Evolutionary conservation across 2,329 filamentous ascomycete genomes (phyloP), one percentile per base, ranked within the genome.

Genomic region (Botrytis sinoallii): DNA sequence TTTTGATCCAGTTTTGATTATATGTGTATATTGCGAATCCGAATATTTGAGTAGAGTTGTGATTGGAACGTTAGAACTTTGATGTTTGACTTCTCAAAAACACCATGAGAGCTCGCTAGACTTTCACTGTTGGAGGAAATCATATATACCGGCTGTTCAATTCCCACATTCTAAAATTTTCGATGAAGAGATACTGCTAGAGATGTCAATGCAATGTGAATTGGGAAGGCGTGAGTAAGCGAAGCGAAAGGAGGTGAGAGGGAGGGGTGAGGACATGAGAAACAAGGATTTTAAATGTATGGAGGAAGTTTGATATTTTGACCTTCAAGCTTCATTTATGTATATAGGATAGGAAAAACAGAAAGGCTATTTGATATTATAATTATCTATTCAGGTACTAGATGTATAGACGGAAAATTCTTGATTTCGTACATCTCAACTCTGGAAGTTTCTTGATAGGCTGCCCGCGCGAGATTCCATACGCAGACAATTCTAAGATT

Each of bases 151-250:
- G 9, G 25, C 12, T n/a, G 12, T 12, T 16, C 5, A n/a, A n/a
- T n/a, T 55, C 12, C 5, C 25, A n/a, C 25, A 55, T 55, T n/a
- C 12, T 7, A 16, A 0, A n/a, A 3, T n/a, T 16, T 1, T 1
- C 2, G 25, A 52, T 52, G 0, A 52, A 52, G 12, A 14, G n/a
- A 16, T n/a, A 52, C 12, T 12, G 5, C 4, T 55, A 55, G 48
- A 55, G 5, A 55, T 0, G 48, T 16, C 25, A n/a, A n/a, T n/a
- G 48, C 25, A 55, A 52, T 6, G 25, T 2, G 12, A 55, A n/a
- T n/a, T n/a, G 25, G 7, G 48, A 55, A 0, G 12, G 12, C 1
- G 48, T n/a, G 48, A 18, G n/a, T 57, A 57, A 57, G 52, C n/a
- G 52, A 57, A 57, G n/a, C 14, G 52, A 57, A 57, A 57, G 52